Percentiles rank a stretch among this genome's conserved stretches.
These are phyloP conservation scores for Oenanthe sinensis DNA, from an alignment of 129 eudicot species.

Conservation along the genomic window DNA sequence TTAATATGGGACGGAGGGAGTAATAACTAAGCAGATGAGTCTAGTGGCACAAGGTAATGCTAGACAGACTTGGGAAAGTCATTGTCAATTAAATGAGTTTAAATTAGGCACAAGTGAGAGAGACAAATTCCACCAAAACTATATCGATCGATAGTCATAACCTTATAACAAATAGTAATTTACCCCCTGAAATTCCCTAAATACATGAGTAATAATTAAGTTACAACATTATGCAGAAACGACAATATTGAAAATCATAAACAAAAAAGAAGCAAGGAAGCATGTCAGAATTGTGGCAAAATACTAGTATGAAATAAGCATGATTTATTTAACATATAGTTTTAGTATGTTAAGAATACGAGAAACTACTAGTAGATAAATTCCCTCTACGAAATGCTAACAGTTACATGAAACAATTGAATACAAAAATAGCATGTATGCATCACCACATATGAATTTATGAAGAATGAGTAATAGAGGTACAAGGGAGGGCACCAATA, in stretches of 20 bases:
- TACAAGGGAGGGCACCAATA: neutral
- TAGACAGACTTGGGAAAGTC: no score
- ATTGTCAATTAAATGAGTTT: neutral
- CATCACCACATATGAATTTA: no score
- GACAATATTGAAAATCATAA: neutral
- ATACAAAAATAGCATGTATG: no score
- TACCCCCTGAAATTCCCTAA: neutral
- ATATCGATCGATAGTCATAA: neutral
- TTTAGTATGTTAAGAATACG: no score
- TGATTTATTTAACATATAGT: neutral
- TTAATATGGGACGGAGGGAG: no score
- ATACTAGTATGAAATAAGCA: neutral
- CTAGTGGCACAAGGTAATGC: no score
- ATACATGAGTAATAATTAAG: neutral
- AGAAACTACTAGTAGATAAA: no score
- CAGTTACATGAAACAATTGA: no score
- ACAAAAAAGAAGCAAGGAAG: neutral
- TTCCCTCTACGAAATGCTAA: no score
- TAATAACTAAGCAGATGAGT: no score
- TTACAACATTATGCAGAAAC: neutral
- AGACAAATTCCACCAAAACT: neutral
- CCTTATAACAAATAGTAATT: neutral
- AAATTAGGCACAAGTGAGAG: neutral
- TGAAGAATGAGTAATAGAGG: neutral
- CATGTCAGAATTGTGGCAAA: neutral